Percentiles rank a stretch among this genome's conserved stretches.
These are phyloP conservation scores for Brettanomyces nanus DNA, from an alignment of 805 yeast species.

Conservation along the genomic window DNA sequence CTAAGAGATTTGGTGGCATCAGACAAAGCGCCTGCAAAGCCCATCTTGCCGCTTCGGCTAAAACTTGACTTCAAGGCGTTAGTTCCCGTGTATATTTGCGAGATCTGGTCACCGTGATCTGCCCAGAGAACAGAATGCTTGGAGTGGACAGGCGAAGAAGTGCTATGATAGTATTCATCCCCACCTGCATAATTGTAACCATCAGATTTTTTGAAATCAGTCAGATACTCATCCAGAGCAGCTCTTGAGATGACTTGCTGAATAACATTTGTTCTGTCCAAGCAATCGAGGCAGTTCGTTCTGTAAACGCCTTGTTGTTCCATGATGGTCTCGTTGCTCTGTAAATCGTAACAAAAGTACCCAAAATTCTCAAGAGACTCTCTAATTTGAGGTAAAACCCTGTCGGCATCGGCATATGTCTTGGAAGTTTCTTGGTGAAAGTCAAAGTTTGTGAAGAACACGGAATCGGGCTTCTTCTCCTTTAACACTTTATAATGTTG, in stretches of 20 bases:
- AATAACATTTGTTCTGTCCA: conserved; percentile 87
- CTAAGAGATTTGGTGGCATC: conserved; percentile 96
- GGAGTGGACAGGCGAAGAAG: conserved; percentile 47
- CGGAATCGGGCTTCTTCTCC: conserved; percentile 28
- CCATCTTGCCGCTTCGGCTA: conserved; percentile 93
- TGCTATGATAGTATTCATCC: conserved; percentile 9
- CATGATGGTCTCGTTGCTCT: conserved; percentile 43
- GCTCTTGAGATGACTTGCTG: conserved; percentile 75
- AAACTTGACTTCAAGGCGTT: conserved; percentile 93
- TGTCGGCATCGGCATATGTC: conserved; percentile 76
- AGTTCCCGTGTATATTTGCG: conserved; percentile 95
- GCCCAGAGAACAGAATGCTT: conserved; percentile 93
- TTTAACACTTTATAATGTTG: conserved; percentile 43
- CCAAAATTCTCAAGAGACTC: conserved; percentile 72
- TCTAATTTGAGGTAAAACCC: conserved; percentile 53
- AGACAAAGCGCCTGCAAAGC: conserved; percentile 91
- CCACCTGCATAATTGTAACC: background rate
- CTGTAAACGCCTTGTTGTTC: conserved; percentile 89
- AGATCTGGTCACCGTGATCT: conserved; percentile 93
- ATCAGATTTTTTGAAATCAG: conserved; percentile 24
- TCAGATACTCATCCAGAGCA: conserved; percentile 51
- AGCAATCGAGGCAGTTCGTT: conserved; percentile 89
- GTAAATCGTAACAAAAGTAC: conserved; percentile 66
- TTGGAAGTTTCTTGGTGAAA: conserved; percentile 91
- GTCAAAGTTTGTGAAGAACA: conserved; percentile 76